phyloP scores from a whole-genome alignment of 2,329 filamentous ascomycete genomes.

The Ascochyta viciae-villosae region DNA sequence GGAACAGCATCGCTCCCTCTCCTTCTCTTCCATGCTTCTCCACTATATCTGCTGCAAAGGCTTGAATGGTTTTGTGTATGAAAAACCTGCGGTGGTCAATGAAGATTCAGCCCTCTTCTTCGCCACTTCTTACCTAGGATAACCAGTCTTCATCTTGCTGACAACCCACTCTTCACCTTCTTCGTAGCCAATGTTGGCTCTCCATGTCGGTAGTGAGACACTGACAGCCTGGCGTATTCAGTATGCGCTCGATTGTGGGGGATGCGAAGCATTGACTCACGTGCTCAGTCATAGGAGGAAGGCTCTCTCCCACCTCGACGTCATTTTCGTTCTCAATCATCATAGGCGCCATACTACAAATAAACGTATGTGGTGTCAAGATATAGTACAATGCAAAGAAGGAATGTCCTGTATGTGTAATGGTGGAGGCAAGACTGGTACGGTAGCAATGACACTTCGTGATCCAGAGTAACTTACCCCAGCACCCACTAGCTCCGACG shows the following conservation, averaged over 20 bases:
- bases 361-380: constrained; percentile 4
- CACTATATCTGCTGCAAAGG: constrained; percentile 73
- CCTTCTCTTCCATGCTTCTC: constrained; percentile 66
- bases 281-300: constrained; percentile 50
- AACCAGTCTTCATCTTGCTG: constrained; percentile 84
- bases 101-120: neutral
- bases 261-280: constrained; percentile 38
- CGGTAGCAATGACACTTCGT: constrained; percentile 10
- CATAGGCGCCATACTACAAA: constrained; percentile 34
- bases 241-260: constrained; percentile 5
- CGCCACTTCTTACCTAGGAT: constrained; percentile 70
- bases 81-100: constrained; percentile 72
- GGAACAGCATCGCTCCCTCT: constrained; percentile 82
- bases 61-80: constrained; percentile 81
- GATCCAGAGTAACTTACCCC: constrained; percentile 11
- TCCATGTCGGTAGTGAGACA: constrained; percentile 94
- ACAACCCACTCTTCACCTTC: constrained; percentile 90
- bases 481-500: constrained; percentile 36
- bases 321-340: constrained; percentile 37
- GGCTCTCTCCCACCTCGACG: constrained; percentile 48
- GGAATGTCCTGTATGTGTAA: constrained; percentile 6
- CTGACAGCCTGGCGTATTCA: constrained; percentile 77
- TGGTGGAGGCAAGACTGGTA: constrained; percentile 15
- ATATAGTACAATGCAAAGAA: constrained; percentile 10
- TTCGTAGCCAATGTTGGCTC: constrained; percentile 89